Evolutionary conservation across 163 green algal species (phyloP), one percentile per base, ranked within the genome.

Genomic region (Coccomyxa subellipsoidea): DNA sequence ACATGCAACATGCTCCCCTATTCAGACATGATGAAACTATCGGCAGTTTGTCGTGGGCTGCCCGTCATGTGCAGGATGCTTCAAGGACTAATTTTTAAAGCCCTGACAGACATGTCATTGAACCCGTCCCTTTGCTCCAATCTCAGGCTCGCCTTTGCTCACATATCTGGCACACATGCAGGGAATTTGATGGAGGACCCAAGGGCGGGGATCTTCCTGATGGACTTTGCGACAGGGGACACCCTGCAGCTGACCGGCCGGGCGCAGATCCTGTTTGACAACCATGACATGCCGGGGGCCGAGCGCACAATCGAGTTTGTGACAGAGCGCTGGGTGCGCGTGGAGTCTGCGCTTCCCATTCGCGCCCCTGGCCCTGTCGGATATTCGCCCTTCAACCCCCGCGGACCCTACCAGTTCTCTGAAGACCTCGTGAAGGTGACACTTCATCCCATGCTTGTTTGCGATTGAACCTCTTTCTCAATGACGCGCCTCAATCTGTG

Each of bases 221-320:
- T 59, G 47, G 47, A 59, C 5, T 59, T 59, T 59, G 47, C 47
- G 1, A 59, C 47, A 7, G 47, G 47, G 47, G 4, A 5, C 47
- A 59, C 47, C 21, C 23, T 59, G 47, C 69, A 75, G n/a, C 31
- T 75, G 69, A 75, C 9, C 69, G 69, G n/a, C 32, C 35, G n/a
- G 0, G 82, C 79, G 0, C 31, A 76, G 27, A 36, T 86, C 23
- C 53, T 83, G 18, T 84, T 69, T 37, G 53, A 82, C 8, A 66
- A 87, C 31, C 31, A 25, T 9, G 70, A 47, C 21, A 53, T 90
- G 71, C 87, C 87, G 25, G 87, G 87, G 0, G 84, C 87, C 7
- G 40, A 85, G 77, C 76, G 76, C 21, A 75, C 81, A 12, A 37
- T 85, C 15, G 21, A 40, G 21, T 81, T 85, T 59, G 59, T 78